Percentiles rank a stretch among this genome's conserved stretches.
These are phyloP conservation scores for Fraxinus greggii DNA, from an alignment of 305 asterid genomes.

Conservation along the genomic window DNA sequence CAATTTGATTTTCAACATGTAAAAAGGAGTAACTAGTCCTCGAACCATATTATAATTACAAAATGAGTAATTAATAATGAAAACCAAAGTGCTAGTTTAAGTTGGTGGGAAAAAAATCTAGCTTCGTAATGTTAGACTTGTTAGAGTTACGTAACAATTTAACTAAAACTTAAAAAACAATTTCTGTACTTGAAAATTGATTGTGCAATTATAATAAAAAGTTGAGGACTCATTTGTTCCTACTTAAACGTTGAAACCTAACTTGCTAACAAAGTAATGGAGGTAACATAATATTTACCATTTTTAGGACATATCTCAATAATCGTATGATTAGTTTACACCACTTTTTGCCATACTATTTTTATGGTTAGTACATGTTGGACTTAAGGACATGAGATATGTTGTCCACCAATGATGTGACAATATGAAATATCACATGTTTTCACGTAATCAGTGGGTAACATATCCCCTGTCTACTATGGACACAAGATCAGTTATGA, in stretches of 20 bases:
- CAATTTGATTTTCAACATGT: not conserved
- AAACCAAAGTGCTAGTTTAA: not conserved
- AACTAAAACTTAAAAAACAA: not conserved
- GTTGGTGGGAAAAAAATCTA: not conserved
- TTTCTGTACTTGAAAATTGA: not conserved
- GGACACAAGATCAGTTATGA: no score
- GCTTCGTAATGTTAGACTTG: not conserved
- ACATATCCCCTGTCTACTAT: no score
- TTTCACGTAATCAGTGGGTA: no score
- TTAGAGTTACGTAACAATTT: not conserved
- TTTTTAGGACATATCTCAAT: not conserved
- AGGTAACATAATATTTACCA: not conserved
- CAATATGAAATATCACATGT: no score
- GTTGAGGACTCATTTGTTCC: not conserved
- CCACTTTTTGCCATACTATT: not conserved
- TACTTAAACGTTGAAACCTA: no score
- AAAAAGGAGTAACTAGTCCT: not conserved
- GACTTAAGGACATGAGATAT: no score
- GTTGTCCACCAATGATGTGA: no score
- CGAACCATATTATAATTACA: not conserved
- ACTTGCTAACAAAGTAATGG: not conserved
- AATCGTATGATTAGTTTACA: not conserved
- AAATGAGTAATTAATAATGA: not conserved
- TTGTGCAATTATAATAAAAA: not conserved
- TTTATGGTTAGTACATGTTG: not conserved